A percentile compares a stretch with the other conserved stretches of the same genome.
Evolutionary conservation across 306 rosid genomes (phyloP).

Genomic region (Quillaja saponaria): DNA sequence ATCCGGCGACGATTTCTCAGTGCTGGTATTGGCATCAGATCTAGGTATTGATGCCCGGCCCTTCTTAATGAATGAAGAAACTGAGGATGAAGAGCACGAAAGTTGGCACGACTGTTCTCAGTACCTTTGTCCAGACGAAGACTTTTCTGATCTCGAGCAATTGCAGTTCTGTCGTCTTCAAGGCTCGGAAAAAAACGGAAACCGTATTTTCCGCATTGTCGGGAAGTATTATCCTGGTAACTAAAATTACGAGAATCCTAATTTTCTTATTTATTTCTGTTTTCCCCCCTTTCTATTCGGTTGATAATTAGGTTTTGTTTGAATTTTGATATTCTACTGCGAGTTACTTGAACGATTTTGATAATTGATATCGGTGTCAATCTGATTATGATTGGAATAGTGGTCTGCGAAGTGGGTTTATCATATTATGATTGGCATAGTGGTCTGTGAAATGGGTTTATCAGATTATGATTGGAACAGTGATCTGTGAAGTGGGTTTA

Average conservation of each 20-base stretch:
- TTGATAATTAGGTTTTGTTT: background rate
- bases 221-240: conserved; percentile 91
- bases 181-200: conserved; percentile 67
- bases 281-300: background rate
- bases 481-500: background rate
- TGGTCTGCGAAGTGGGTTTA: background rate
- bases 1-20: conserved; percentile 85
- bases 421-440: background rate
- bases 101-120: conserved; percentile 85
- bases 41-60: conserved; percentile 77
- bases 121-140: conserved; percentile 70
- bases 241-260: background rate
- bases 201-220: conserved; percentile 67
- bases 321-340: too few species aligned
- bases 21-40: conserved; percentile 76
- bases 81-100: conserved; percentile 48
- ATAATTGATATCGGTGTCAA: background rate
- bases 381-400: background rate
- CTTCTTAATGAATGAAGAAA: conserved; percentile 39
- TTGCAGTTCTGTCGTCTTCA: conserved; percentile 66
- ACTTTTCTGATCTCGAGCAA: conserved; percentile 86
- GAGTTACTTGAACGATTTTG: background rate
- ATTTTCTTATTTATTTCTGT: background rate
- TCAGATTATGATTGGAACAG: background rate
- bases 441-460: background rate